phyloP scores from a whole-genome alignment of 140 eudicot genomes.

The Bidens hawaiensis region DNA sequence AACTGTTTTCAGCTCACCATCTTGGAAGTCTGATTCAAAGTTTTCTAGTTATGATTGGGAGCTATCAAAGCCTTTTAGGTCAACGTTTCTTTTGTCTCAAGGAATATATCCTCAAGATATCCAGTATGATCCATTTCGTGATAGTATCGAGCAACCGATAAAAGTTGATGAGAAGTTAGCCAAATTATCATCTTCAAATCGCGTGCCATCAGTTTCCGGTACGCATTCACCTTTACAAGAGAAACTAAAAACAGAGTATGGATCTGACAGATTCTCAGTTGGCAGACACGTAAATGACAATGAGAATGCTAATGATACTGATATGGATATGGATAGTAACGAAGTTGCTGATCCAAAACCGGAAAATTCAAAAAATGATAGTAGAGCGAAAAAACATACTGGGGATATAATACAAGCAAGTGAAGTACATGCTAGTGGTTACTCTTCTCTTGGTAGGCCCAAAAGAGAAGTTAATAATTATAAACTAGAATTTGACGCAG shows the following conservation, averaged over 20 bases:
- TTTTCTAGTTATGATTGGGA: conserved; percentile 54
- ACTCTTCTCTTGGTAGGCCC: conserved; percentile 15
- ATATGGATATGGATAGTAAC: conserved; percentile 23
- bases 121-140: conserved; percentile 58
- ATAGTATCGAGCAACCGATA: conserved; percentile 41
- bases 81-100: conserved; percentile 46
- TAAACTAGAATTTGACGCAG: conserved; percentile 34
- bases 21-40: conserved; percentile 38
- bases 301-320: conserved; percentile 16
- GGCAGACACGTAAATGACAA: conserved; percentile 25
- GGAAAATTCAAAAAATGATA: conserved; percentile 19
- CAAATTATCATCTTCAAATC: conserved; percentile 37
- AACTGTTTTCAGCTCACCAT: conserved; percentile 35
- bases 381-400: conserved; percentile 39
- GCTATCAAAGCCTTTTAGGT: conserved; percentile 72
- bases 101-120: conserved; percentile 37
- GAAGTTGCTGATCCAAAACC: conserved; percentile 19
- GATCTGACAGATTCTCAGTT: conserved; percentile 23
- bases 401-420: conserved; percentile 32
- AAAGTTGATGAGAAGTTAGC: conserved; percentile 24
- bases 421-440: conserved; percentile 23
- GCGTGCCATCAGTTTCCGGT: conserved; percentile 27
- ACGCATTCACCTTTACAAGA: conserved; percentile 19
- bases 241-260: conserved; percentile 22
- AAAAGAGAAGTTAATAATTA: conserved; percentile 26